Evolutionary conservation across 1,139 yeast genomes (phyloP).

Genomic region (Yamadazyma atlantica): DNA sequence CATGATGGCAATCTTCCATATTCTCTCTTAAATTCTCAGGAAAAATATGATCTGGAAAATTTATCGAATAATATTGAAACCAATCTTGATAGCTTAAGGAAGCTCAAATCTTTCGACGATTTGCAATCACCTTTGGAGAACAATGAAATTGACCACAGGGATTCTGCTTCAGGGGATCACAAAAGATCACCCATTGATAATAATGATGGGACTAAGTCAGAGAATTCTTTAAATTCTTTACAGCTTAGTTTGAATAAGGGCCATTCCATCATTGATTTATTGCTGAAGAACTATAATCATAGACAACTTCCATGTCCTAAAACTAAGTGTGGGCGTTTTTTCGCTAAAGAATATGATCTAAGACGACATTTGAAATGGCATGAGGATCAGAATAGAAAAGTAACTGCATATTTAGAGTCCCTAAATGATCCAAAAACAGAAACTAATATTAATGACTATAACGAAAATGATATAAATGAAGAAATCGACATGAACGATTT

Average conservation of each 20-base stretch:
- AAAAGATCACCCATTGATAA: slow-evolving; percentile 4
- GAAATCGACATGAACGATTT: slow-evolving; percentile 24
- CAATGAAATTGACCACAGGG: background rate
- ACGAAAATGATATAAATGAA: slow-evolving; percentile 26
- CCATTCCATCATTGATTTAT: slow-evolving; percentile 33
- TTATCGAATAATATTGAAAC: slow-evolving; percentile 19
- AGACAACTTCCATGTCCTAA: slow-evolving; percentile 46
- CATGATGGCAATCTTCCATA: slow-evolving; percentile 44
- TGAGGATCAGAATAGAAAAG: slow-evolving; percentile 32
- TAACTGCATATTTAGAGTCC: slow-evolving; percentile 32
- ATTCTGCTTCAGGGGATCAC: slow-evolving; percentile 1
- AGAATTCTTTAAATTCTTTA: slow-evolving; percentile 27
- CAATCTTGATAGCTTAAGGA: slow-evolving; percentile 4
- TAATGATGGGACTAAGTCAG: slow-evolving; percentile 18
- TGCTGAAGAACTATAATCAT: slow-evolving; percentile 34
- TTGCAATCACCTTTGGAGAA: background rate
- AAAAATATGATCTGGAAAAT: slow-evolving; percentile 22
- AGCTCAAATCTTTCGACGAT: slow-evolving; percentile 4
- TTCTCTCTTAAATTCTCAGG: slow-evolving; percentile 28
- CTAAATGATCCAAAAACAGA: slow-evolving; percentile 19
- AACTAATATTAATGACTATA: slow-evolving; percentile 15
- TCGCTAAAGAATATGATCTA: slow-evolving; percentile 48
- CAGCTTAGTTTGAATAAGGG: slow-evolving; percentile 21
- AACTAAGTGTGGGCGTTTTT: slow-evolving; percentile 46
- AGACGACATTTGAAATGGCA: slow-evolving; percentile 60